These are phyloP conservation scores for Fusarium verrucosum DNA, from an alignment of 2,329 filamentous ascomycete genomes.

Conservation along the genomic window DNA sequence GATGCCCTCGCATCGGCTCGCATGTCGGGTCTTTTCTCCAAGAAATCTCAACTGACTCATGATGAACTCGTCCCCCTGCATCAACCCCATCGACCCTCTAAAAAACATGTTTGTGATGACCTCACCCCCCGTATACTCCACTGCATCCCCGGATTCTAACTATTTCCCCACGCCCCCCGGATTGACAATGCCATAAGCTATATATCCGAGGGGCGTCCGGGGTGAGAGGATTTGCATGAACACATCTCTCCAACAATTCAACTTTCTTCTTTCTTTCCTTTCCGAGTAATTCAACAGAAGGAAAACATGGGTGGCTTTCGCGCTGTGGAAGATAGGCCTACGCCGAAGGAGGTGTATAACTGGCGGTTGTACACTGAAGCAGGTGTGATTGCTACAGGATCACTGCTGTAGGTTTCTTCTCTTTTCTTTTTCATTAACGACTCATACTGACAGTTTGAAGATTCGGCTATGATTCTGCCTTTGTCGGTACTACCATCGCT, in stretches of 20 bases:
- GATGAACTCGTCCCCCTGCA: conserved; percentile 5
- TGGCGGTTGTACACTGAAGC: conserved; percentile 60
- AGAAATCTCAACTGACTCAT: conserved; percentile 1
- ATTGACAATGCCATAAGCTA: conserved; percentile 33
- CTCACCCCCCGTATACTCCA: conserved; percentile 24
- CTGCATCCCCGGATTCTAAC: conserved; percentile 39
- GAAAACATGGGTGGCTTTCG: conserved; percentile 51
- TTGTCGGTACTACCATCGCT: conserved; percentile 64
- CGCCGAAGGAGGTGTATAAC: conserved; percentile 65
- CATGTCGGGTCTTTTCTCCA: conserved; percentile 37
- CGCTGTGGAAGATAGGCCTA: conserved; percentile 64
- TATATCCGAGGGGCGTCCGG: conserved; percentile 34
- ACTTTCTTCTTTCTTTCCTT: background rate
- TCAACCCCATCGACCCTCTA: background rate
- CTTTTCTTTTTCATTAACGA: rapidly evolving
- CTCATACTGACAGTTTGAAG: conserved; percentile 37
- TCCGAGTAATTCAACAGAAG: background rate
- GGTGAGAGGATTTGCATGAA: background rate
- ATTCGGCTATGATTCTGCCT: conserved; percentile 64
- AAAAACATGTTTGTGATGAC: conserved; percentile 29
- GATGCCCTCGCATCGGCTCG: conserved; percentile 42
- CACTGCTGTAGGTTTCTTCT: conserved; percentile 49
- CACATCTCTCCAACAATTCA: background rate
- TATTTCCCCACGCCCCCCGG: conserved; percentile 38
- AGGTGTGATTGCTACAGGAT: conserved; percentile 59